phyloP scores from a whole-genome alignment of 2,329 filamentous ascomycete species.

The Phaeosphaeriaceae sp. region DNA sequence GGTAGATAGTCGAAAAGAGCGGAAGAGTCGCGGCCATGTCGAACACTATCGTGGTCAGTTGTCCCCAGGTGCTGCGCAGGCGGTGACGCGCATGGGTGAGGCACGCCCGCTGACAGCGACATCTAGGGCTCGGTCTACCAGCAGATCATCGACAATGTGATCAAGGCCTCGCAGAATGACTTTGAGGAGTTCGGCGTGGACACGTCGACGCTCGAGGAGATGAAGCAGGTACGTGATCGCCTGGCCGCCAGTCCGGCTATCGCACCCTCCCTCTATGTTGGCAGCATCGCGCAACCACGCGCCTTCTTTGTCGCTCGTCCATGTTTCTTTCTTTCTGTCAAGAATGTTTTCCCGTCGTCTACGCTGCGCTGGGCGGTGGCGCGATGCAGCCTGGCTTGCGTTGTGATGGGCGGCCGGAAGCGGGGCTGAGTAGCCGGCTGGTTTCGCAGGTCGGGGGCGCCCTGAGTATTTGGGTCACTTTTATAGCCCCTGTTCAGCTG shows the following conservation, averaged over 20 bases:
- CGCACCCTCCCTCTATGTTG: conserved; percentile 22
- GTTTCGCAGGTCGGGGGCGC: conserved; percentile 47
- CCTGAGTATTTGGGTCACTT: conserved; percentile 54
- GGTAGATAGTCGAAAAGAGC: conserved; percentile 25
- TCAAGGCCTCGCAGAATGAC: conserved; percentile 76
- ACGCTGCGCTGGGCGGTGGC: conserved; percentile 22
- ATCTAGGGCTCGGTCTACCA: conserved; percentile 76
- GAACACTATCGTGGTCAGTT: conserved; percentile 49
- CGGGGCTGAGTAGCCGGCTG: conserved; percentile 51
- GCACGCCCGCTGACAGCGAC: conserved; percentile 40
- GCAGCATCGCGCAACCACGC: conserved; percentile 9
- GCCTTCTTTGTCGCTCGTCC: conserved; percentile 10
- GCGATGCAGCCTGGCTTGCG: conserved; percentile 34
- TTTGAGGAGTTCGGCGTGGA: conserved; percentile 97
- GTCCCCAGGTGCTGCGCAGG: conserved; percentile 24
- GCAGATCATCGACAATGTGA: conserved; percentile 83
- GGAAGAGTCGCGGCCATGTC: conserved; percentile 40
- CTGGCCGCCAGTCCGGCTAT: conserved; percentile 18
- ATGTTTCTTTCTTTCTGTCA: conserved; percentile 14
- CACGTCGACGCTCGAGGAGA: conserved; percentile 81
- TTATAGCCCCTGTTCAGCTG: conserved; percentile 55
- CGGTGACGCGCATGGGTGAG: conserved; percentile 15
- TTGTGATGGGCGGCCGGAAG: conserved; percentile 48
- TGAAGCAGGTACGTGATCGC: conserved; percentile 76
- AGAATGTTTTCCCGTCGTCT: conserved; percentile 19